Percentiles rank a stretch among this genome's conserved stretches.
Evolutionary conservation across 164 flowering plant species (phyloP).

Genomic region (Magnolia officinalis): DNA sequence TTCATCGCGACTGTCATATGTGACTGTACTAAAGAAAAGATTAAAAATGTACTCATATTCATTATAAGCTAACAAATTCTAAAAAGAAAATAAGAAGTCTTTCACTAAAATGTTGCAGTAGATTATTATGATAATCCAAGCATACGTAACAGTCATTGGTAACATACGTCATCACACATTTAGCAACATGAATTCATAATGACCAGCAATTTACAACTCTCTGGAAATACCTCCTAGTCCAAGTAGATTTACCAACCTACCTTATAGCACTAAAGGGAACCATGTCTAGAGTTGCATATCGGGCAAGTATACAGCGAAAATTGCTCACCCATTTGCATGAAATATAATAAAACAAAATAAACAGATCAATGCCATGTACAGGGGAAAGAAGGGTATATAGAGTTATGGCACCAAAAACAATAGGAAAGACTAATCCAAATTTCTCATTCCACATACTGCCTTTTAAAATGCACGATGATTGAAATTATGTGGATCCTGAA

Average conservation of each 20-base stretch:
- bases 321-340: constrained; percentile 74
- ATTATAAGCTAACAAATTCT: too few species aligned
- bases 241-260: constrained; percentile 26
- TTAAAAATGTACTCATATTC: too few species aligned
- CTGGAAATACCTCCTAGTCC: too few species aligned
- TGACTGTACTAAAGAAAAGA: too few species aligned
- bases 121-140: too few species aligned
- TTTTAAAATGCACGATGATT: neutral
- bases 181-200: neutral
- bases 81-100: too few species aligned
- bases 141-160: neutral
- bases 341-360: constrained; percentile 6
- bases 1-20: too few species aligned
- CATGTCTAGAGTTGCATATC: constrained; percentile 83
- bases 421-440: neutral
- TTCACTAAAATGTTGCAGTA: too few species aligned
- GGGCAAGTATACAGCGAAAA: constrained; percentile 93
- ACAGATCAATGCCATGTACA: neutral
- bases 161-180: neutral
- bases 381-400: too few species aligned
- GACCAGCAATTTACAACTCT: neutral
- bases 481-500: neutral
- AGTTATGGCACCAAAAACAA: neutral
- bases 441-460: neutral
- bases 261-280: constrained; percentile 91